Evolutionary conservation across 1,284 basidiomycete species (phyloP).

Genomic region (Cryptococcus sp.): DNA sequence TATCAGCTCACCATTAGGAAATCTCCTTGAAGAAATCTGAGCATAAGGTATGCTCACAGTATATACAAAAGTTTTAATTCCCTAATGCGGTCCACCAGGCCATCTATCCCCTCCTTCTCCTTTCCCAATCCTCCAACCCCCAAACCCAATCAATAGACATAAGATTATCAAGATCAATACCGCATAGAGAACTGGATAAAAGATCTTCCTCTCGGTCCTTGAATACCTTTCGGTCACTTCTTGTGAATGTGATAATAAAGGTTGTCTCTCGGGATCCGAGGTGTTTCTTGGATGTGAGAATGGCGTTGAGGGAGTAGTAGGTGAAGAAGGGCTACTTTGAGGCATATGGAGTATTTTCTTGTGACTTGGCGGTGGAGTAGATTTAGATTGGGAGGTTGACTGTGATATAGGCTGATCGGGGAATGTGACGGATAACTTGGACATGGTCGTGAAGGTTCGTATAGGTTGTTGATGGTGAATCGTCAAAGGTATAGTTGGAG

Average conservation of each 20-base stretch:
- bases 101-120: conserved; percentile 27
- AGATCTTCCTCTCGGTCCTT: neutral
- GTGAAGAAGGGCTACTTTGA: neutral
- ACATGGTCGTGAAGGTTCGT: neutral
- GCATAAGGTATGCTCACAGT: neutral
- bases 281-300: neutral
- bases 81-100: conserved; percentile 25
- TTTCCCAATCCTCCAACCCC: conserved; percentile 25
- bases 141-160: conserved; percentile 18
- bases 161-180: conserved; percentile 5
- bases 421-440: neutral
- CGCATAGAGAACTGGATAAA: conserved; percentile 8
- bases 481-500: no score
- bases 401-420: neutral
- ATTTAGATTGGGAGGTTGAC: neutral
- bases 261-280: conserved; percentile 23
- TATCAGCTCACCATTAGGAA: neutral
- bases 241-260: conserved; percentile 9
- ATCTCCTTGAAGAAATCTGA: neutral
- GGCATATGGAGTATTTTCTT: neutral
- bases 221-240: neutral
- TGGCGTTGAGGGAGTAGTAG: conserved; percentile 2
- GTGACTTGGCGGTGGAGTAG: conserved; percentile 2
- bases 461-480: neutral
- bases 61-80: neutral